A percentile compares a stretch with the other conserved stretches of the same genome.
Conservation (phyloP, 306 rosid species). For the Gastrolobium bilobum region DNA sequence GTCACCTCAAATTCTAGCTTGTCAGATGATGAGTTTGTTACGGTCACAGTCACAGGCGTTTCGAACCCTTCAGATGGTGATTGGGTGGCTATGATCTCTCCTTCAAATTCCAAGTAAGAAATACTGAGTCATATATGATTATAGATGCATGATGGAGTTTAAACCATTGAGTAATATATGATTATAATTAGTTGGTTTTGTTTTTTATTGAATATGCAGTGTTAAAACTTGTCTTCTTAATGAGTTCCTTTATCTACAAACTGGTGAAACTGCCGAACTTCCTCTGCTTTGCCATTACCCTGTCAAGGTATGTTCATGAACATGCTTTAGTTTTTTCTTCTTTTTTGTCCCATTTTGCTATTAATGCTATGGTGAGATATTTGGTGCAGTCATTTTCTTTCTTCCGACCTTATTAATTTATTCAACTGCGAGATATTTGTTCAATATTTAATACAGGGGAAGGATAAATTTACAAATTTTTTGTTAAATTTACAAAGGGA, state of each 20-base stretch:
- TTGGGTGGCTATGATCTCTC: constrained; percentile 95
- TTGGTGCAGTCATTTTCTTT: not conserved
- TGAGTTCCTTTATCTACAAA: constrained; percentile 58
- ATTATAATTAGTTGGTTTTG: not conserved
- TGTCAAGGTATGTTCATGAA: constrained; percentile 71
- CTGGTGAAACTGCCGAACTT: constrained; percentile 80
- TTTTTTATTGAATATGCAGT: constrained; percentile 50
- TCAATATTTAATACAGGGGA: no score
- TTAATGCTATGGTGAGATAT: not conserved
- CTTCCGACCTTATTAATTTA: not conserved
- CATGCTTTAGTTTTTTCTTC: not conserved
- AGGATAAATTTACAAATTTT: no score
- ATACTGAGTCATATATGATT: no score
- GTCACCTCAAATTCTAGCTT: constrained; percentile 50
- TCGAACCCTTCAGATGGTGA: constrained; percentile 53
- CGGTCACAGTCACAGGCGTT: constrained; percentile 68
- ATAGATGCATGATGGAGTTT: not conserved
- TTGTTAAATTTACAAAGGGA: no score
- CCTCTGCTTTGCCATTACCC: constrained; percentile 97
- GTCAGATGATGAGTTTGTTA: constrained; percentile 64
- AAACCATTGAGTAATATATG: no score
- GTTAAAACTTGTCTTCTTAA: constrained; percentile 52
- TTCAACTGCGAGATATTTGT: no score
- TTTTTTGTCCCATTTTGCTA: not conserved
- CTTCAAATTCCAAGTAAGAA: constrained; percentile 75